Percentiles rank a stretch among this genome's conserved stretches.
These are phyloP conservation scores for Wickerhamiella slavikovae DNA, from an alignment of 805 yeast species.

Conservation along the genomic window DNA sequence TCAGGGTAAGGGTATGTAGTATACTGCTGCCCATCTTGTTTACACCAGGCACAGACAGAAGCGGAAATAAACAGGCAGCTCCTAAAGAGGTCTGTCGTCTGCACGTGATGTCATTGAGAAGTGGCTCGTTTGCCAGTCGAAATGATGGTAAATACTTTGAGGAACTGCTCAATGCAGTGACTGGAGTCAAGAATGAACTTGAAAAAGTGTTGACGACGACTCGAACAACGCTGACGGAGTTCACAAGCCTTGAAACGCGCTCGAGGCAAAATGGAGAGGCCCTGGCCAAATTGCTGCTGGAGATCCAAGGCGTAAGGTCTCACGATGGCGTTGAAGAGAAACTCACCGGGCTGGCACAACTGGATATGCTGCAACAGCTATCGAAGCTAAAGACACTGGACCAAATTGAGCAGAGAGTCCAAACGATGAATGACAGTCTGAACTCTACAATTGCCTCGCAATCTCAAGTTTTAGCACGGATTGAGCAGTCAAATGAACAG, in stretches of 20 bases:
- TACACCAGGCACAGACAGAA: no score
- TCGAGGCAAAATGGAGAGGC: constrained; percentile 21
- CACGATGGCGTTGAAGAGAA: constrained; percentile 12
- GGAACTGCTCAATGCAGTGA: constrained; percentile 9
- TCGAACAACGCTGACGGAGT: constrained; percentile 16
- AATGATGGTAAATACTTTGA: constrained; percentile 8
- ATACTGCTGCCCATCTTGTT: no score
- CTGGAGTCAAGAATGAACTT: constrained; percentile 15
- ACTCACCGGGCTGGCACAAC: constrained; percentile 12
- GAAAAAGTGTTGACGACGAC: constrained; percentile 16
- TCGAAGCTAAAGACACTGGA: constrained; percentile 2
- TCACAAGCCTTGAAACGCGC: constrained; percentile 16
- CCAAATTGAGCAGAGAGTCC: no score
- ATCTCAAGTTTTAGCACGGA: no score
- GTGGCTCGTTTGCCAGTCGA: constrained; percentile 11
- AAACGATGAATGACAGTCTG: no score
- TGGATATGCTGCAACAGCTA: constrained; percentile 9
- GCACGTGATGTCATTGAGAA: background rate
- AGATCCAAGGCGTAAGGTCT: constrained; percentile 11
- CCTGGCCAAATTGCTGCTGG: constrained; percentile 10
- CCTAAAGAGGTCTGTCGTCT: background rate
- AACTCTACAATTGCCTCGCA: no score
- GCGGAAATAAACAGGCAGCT: background rate
- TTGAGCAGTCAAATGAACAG: no score
- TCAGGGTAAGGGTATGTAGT: no score